A percentile compares a stretch with the other conserved stretches of the same genome.
These are phyloP conservation scores for Hyphopichia buzzinii DNA, from an alignment of 1,139 yeast genomes.

Conservation along the genomic window DNA sequence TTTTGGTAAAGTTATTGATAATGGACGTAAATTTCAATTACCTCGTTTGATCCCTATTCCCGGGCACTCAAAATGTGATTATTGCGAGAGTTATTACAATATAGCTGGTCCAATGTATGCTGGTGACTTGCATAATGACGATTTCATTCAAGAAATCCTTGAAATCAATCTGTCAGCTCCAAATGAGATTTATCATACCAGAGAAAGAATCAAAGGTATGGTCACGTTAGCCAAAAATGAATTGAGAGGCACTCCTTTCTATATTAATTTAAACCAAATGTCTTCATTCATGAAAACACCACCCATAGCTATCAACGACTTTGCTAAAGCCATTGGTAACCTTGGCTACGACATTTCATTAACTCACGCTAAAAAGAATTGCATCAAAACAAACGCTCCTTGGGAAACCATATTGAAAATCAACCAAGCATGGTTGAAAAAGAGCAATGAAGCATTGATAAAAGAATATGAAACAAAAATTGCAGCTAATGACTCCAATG, in stretches of 20 bases:
- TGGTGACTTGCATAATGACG: constrained; percentile 67
- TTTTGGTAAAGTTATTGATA: constrained; percentile 59
- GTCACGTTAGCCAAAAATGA: constrained; percentile 77
- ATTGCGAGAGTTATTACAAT: constrained; percentile 69
- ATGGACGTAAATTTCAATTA: constrained; percentile 34
- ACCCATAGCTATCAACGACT: constrained; percentile 73
- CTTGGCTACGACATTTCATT: constrained; percentile 78
- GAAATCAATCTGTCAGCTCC: constrained; percentile 50
- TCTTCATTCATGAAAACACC: constrained; percentile 76
- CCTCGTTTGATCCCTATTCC: constrained; percentile 40
- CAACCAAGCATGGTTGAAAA: constrained; percentile 63
- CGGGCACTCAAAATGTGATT: constrained; percentile 56
- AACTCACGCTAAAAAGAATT: constrained; percentile 85
- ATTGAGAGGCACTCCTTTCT: constrained; percentile 63
- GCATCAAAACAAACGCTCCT: constrained; percentile 88
- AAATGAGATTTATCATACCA: constrained; percentile 64
- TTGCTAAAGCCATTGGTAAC: constrained; percentile 81
- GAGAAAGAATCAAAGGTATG: constrained; percentile 89
- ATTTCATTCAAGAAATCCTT: constrained; percentile 64
- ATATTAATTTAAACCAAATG: constrained; percentile 74
- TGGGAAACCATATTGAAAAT: constrained; percentile 75
- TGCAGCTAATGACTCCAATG: constrained; percentile 32
- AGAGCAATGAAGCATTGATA: constrained; percentile 27
- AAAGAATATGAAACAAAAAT: constrained; percentile 18
- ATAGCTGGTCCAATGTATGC: constrained; percentile 98